Base-by-base conservation (phyloP, 441 rosid genomes). In the Melastoma candidum region DNA sequence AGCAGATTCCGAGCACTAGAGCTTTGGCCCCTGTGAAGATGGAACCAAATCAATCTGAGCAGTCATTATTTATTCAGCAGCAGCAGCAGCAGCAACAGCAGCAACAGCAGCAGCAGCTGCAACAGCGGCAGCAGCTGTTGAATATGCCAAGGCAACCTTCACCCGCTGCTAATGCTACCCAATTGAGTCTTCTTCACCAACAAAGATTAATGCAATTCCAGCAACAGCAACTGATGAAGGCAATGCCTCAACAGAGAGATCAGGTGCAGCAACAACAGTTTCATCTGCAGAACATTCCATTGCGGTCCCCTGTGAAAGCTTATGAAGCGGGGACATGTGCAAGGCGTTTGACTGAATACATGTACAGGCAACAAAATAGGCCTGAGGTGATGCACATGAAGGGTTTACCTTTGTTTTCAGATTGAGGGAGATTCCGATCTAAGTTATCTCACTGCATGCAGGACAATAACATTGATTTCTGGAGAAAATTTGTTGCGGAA, bases 391-490 rank as follows among this genome's bases (percentile, higher is more conserved):
- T 6, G 7, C 41, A 36, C 41, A 36, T 36, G 41, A 36, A 36
- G 41, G 41, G 41, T 9, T 36, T 36, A 36, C 6, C 41, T 36
- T 36, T 4, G 41, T 36, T 9, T 36, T 36, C 41, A 2, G 41
- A 36, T 36, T 4, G 41, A 36, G 41, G 41, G 8, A 62, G 56
- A 53, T 56, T 51, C 12, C 45, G 55, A 53, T 13, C n/a, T 48
- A 46, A 2, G 26, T 64, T 17, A 46, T 13, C 14, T 17, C 14
- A 14, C 27, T 62, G 61, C 46, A 52, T 64, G 61, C 68, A 81
- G 87, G 81, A 74, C 66, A 81, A 81, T 59, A 74, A 68, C 61
- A 78, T 81, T 56, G 83, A 81, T 48, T 81, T 76, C 51, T 81
- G 82, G 87, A 63, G 79, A 51, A 78, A 72, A 54, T 78, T 81